Percentiles rank a stretch among this genome's conserved stretches.
phyloP scores from a whole-genome alignment of 2,329 filamentous ascomycete genomes.

The Truncatella angustata region DNA sequence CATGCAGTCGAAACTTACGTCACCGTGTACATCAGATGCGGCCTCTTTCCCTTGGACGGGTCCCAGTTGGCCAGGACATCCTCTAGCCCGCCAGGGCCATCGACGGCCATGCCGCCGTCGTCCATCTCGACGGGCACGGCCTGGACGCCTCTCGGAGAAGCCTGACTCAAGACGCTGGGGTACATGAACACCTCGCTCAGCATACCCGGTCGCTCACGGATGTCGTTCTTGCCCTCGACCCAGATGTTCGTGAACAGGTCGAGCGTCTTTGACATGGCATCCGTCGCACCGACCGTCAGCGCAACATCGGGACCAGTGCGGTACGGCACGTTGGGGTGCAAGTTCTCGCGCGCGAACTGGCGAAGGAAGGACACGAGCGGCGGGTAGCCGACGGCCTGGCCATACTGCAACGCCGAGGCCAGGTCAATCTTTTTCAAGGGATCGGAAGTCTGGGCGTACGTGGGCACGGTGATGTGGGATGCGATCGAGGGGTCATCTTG shows the following conservation, averaged over 20 bases:
- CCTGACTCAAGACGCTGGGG: constrained; percentile 70
- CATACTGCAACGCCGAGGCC: constrained; percentile 81
- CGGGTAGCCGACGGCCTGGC: constrained; percentile 77
- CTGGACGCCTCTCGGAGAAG: constrained; percentile 67
- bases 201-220: constrained; percentile 70
- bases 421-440: constrained; percentile 73
- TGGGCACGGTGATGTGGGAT: constrained; percentile 66
- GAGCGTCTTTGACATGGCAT: constrained; percentile 78
- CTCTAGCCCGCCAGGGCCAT: constrained; percentile 69
- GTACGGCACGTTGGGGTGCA: constrained; percentile 83
- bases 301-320: constrained; percentile 72
- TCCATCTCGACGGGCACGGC: constrained; percentile 75
- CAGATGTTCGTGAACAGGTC: constrained; percentile 76
- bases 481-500: constrained; percentile 29
- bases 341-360: constrained; percentile 70
- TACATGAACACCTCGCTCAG: constrained; percentile 81
- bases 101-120: constrained; percentile 72
- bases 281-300: constrained; percentile 78
- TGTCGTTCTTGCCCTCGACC: constrained; percentile 65
- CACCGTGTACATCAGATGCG: constrained; percentile 86
- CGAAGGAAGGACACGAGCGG: constrained; percentile 75
- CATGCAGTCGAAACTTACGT: constrained; percentile 58
- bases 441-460: constrained; percentile 48
- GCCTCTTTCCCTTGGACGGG: constrained; percentile 66
- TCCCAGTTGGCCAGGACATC: constrained; percentile 86